Evolutionary conservation across 2,329 filamentous ascomycete genomes (phyloP), one percentile per base, ranked within the genome.

Genomic region (Pyrenochaeta sp.): DNA sequence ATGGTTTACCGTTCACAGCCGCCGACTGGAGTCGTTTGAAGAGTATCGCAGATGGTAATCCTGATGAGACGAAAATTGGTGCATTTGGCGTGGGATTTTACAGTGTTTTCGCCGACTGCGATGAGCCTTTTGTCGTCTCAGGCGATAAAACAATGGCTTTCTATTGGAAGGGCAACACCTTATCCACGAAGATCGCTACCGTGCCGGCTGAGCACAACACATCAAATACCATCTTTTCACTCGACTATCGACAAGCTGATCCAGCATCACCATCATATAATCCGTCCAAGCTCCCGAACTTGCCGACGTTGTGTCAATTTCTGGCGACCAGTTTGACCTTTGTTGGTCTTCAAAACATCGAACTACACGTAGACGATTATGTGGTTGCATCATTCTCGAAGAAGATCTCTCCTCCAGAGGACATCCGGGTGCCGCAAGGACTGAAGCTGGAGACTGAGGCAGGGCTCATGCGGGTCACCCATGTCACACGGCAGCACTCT

Each of bases 1-100:
- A 99, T 78, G 95, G 95, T 36, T 86, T 92, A 64, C 86, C 92
- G 0, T 99, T 99, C 72, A 90, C 88, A 50, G 86, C 90, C 69
- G 96, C 93, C 19, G 95, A 99, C 78, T 99, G 95, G 95, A 88
- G 89, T 45, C 87, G 95, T 52, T 77, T 99, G 64, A 98, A 98
- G 83, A 89, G 94, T 60, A 99, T 99, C 62, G 96, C 95, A n/a
- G 95, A 99, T 77, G 96, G 95, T 46, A 99, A 99, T 73, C 95
- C 95, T 0, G 95, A 99, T 77, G 95, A 99, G 80, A 98, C 93
- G 46, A 99, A 99, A 82, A 99, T 99, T 70, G 95, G 95, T 53
- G 96, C 95, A 3, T 99, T 99, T 76, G 95, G 95, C 66, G 95
- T 99, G 32, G 95, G 95, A 2, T 99, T 99, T 81, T 99, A 99